These are phyloP conservation scores for Durusdinium trenchii DNA, from an alignment of 73 alveolate genomes.

Conservation along the genomic window DNA sequence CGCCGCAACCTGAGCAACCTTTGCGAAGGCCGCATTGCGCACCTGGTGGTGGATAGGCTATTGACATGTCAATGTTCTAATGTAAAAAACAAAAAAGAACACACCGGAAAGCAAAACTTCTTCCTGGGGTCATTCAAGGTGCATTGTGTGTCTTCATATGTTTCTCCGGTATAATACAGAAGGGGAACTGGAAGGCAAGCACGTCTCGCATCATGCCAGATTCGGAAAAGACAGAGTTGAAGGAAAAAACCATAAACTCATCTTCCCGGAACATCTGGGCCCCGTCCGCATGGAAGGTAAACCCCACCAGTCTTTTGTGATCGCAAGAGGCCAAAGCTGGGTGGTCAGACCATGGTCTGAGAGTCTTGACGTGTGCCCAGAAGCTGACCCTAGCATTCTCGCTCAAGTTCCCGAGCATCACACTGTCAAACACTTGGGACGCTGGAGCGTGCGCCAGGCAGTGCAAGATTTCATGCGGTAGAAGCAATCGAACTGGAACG, in stretches of 20 bases:
- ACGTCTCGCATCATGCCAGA: conserved; percentile 7
- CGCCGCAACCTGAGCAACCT: conserved; percentile 22
- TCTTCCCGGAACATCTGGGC: conserved; percentile 34
- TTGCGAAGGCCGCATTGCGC: neutral
- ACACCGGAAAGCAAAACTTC: neutral
- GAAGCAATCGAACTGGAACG: neutral
- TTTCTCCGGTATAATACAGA: neutral
- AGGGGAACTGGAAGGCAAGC: conserved; percentile 21
- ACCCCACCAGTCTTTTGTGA: neutral
- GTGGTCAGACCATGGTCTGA: neutral
- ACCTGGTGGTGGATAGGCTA: neutral
- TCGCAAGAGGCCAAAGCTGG: neutral
- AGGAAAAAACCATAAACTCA: neutral
- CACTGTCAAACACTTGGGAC: neutral
- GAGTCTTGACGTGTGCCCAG: neutral
- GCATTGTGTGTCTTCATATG: neutral
- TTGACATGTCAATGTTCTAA: neutral
- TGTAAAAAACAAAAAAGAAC: neutral
- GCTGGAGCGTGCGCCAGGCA: neutral
- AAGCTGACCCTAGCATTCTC: neutral
- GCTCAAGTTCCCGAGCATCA: neutral
- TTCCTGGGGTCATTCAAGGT: neutral
- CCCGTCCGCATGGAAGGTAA: conserved; percentile 14
- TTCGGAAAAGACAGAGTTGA: neutral
- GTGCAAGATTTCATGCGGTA: neutral